Percentiles rank a stretch among this genome's conserved stretches.
These are phyloP conservation scores for Colletotrichum musae DNA, from an alignment of 2,329 filamentous ascomycete genomes.

Conservation along the genomic window DNA sequence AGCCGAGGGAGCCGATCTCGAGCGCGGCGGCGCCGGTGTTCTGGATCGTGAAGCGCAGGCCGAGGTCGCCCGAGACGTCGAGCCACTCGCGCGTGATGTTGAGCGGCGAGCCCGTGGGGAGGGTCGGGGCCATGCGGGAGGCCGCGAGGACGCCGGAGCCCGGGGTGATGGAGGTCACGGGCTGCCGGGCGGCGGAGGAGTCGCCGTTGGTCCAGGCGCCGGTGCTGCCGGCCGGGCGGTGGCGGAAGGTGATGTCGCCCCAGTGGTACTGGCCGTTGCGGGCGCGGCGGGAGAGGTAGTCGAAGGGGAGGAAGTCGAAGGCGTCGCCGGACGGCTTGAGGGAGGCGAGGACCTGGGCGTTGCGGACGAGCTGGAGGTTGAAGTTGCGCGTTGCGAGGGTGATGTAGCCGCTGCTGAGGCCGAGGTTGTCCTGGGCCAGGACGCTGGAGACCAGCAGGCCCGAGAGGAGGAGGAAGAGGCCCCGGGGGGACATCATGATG, in stretches of 20 bases:
- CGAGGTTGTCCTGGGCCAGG: conserved; percentile 51
- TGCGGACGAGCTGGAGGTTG: conserved; percentile 57
- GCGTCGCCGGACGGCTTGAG: conserved; percentile 55
- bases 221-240: conserved; percentile 56
- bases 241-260: conserved; percentile 70
- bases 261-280: conserved; percentile 70
- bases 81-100: conserved; percentile 68
- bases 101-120: conserved; percentile 54
- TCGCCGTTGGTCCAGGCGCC: conserved; percentile 62
- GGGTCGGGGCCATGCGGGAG: conserved; percentile 57
- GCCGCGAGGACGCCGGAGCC: conserved; percentile 52
- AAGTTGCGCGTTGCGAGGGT: conserved; percentile 58
- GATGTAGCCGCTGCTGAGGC: conserved; percentile 57
- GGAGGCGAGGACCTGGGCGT: conserved; percentile 64
- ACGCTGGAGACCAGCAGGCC: conserved; percentile 11
- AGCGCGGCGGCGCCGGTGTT: conserved; percentile 58
- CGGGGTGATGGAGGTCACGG: conserved; percentile 51
- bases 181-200: conserved; percentile 58
- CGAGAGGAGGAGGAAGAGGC: conserved; percentile 1
- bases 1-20: conserved; percentile 70
- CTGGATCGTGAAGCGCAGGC: conserved; percentile 64
- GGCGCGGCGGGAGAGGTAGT: conserved; percentile 61
- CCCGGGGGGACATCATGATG: conserved; percentile 4
- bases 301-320: conserved; percentile 71
- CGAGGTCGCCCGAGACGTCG: conserved; percentile 63